Evolutionary conservation across 1,139 yeast genomes (phyloP), one percentile per base, ranked within the genome.

Genomic region (Debaryomyces robertsiae): DNA sequence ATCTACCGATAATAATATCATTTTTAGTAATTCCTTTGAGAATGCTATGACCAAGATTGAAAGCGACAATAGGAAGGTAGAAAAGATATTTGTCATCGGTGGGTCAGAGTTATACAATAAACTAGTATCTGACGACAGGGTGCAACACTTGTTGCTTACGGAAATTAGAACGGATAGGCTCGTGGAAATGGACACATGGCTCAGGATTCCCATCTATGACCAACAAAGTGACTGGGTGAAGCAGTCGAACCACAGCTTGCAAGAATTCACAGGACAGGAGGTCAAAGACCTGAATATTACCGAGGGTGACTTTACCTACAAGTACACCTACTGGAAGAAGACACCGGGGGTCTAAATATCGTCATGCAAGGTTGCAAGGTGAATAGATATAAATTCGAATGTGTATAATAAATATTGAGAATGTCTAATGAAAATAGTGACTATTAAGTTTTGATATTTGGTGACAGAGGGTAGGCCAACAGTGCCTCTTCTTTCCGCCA

Each of bases 81-180:
- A 81, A 41, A 75, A 79, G 41, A 72, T 91, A 1, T 93, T 82
- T 57, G 74, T 94, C 27, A 93, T 93, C 48, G 99, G 99, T 3
- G 99, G 99, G 1, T 93, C 94, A 1, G 93, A 91, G 59, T 70
- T 93, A 6, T 93, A 93, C 65, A 75, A 78, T 40, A 71, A 79
- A 32, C 73, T 81, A 19, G 59, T 82, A 23, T 52, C 65, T 0
- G 73, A 69, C 38, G 64, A 65, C 0, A 42, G 67, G 4, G 78
- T 84, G 1, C 75, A 77, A 38, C 74, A 80, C 30, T 64, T 93
- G 38, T 69, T 90, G 24, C 61, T 93, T n/a, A 93, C 98, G 0
- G 90, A 88, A 55, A 76, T 91, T 24, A 55, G 57, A 59, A 65
- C 33, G 48, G 55, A 13, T 51, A 57, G 14, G 50, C 57, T 11